These are phyloP conservation scores for Corymbia maculata DNA, from an alignment of 345 rosid species.

Conservation along the genomic window DNA sequence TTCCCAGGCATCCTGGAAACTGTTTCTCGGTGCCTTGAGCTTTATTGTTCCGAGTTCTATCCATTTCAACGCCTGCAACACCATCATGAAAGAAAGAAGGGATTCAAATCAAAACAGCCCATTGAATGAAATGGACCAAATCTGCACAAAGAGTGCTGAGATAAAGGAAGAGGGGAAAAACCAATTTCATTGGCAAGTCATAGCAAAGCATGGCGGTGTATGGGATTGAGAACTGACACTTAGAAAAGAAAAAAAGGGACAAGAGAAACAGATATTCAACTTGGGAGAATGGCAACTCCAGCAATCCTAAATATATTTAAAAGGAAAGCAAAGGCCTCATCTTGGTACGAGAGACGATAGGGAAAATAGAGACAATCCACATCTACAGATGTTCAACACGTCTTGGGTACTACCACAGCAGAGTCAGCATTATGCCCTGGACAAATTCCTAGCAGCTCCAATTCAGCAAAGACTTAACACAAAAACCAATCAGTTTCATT, in stretches of 20 bases:
- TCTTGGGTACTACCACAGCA: not conserved
- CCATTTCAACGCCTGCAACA: constrained; percentile 47
- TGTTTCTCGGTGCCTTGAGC: constrained; percentile 39
- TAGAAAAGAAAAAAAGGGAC: not conserved
- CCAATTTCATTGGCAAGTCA: not conserved
- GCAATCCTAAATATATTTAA: not conserved
- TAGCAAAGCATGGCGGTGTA: not conserved
- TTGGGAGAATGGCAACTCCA: not conserved
- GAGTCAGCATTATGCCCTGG: not conserved
- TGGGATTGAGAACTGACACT: not conserved
- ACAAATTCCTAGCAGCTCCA: not conserved
- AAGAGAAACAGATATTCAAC: not conserved
- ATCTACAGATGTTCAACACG: not conserved
- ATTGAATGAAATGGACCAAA: not conserved
- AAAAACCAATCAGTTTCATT: not conserved
- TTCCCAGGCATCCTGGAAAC: constrained; percentile 70
- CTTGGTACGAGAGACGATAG: not conserved
- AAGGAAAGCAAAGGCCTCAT: not conserved
- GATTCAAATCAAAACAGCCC: not conserved
- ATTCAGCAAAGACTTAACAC: not conserved
- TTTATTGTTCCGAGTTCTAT: constrained; percentile 34
- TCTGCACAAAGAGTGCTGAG: not conserved
- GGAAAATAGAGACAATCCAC: not conserved
- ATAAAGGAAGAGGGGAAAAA: not conserved
- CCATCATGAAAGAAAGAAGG: not conserved